Base-by-base conservation (phyloP, 768 basidiomycete species). In the Tricholoma furcatifolium region DNA sequence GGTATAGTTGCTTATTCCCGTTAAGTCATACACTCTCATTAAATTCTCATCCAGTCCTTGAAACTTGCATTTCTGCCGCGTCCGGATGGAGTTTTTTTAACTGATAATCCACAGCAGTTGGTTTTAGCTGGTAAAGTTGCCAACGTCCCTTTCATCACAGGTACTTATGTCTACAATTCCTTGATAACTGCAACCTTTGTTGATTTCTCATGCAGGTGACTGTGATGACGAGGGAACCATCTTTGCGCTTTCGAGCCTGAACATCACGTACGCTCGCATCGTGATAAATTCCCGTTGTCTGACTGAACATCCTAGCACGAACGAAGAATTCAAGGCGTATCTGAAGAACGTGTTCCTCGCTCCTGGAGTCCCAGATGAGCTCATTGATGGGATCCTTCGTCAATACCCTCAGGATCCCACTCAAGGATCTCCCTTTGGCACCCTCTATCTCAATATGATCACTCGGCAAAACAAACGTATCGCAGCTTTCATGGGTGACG, bases 211-310 rank as follows among this genome's bases (percentile, higher is more conserved):
- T 31, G 31, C 45, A 74, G 79, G 79, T 6, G 72, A 78, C 53
- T 74, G 72, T 57, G 79, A 84, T 47, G 84, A 85, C 48, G 84
- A 86, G 61, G 84, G 82, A 1, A 81, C 83, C 0, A 15, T 74
- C 0, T 81, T 81, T 54, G 69, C 78, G 2, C 55, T 77, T 20
- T 67, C 78, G 2, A 76, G 70, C 0, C 54, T 76, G 40, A 81
- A 82, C 47, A 55, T 80, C 49, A 81, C 77, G 78, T 78, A 60
- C 46, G 73, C 50, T 14, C 5, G 8, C 27, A 11, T 15, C 24
- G 7, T 7, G 27, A 27, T 27, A 7, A 3, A 7, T 27, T 7
- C 27, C 27, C 30, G 17, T 30, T 27, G 45, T 21, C 20, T 31
- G 11, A 32, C 51, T n/a, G 27, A 27, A 36, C 43, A 24, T 23